phyloP scores from a whole-genome alignment of 805 yeast genomes.

The Candida pseudofarinosa region DNA sequence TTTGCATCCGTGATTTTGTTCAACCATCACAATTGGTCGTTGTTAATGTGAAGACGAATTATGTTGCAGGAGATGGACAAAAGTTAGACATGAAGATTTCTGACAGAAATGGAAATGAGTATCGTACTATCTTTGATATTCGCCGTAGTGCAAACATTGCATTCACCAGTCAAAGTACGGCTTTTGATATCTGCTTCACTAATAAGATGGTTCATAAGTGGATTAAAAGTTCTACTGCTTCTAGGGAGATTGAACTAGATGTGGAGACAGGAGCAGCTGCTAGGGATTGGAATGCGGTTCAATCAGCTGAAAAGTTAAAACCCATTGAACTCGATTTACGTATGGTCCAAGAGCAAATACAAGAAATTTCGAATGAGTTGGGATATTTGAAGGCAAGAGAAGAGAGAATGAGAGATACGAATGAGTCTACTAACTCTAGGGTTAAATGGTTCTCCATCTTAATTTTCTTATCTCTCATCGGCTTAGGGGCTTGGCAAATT shows the following conservation, averaged over 20 bases:
- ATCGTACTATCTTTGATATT: slow-evolving; percentile 68
- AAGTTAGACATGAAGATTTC: slow-evolving; percentile 59
- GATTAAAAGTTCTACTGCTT: slow-evolving; percentile 35
- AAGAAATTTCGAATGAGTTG: slow-evolving; percentile 75
- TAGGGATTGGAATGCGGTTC: slow-evolving; percentile 94
- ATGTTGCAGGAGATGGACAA: slow-evolving; percentile 85
- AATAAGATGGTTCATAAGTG: slow-evolving; percentile 43
- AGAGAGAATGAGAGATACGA: slow-evolving; percentile 90
- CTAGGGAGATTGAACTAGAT: slow-evolving; percentile 81
- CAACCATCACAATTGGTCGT: slow-evolving; percentile 83
- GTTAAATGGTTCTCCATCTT: slow-evolving; percentile 81
- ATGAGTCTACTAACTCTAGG: slow-evolving; percentile 91
- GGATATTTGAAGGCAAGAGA: slow-evolving; percentile 85
- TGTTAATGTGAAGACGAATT: slow-evolving; percentile 71
- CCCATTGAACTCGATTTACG: slow-evolving; percentile 90
- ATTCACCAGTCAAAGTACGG: slow-evolving; percentile 77
- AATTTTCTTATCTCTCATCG: slow-evolving; percentile 63
- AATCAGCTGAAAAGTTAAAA: slow-evolving; percentile 86
- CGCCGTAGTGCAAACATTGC: slow-evolving; percentile 71
- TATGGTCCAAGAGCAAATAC: slow-evolving; percentile 79
- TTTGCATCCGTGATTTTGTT: slow-evolving; percentile 91
- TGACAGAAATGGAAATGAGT: slow-evolving; percentile 83
- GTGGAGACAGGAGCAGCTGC: slow-evolving; percentile 96
- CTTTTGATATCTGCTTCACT: slow-evolving; percentile 89
- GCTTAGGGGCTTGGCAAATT: slow-evolving; percentile 90